These are phyloP conservation scores for Coemansia sp. DNA, from an alignment of 371 early-diverging fungal species.

Conservation along the genomic window DNA sequence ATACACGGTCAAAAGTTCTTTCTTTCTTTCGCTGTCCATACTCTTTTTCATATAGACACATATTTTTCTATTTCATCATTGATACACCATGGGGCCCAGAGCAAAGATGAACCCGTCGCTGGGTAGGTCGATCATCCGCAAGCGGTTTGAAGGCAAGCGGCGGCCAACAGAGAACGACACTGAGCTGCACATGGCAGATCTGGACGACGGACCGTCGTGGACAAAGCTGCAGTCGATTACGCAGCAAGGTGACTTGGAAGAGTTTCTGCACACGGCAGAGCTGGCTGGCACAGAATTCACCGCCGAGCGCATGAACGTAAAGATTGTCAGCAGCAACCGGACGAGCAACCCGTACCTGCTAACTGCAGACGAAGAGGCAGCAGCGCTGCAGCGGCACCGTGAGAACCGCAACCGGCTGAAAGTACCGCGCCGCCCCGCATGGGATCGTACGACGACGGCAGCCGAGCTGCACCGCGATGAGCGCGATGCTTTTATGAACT, in stretches of 20 bases:
- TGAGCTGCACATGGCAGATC: conserved; percentile 84
- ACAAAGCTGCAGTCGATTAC: conserved; percentile 92
- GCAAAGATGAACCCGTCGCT: conserved; percentile 55
- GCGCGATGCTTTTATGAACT: conserved; percentile 83
- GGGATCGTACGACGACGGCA: conserved; percentile 84
- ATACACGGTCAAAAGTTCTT: not conserved
- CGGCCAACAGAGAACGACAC: conserved; percentile 68
- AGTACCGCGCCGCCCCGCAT: conserved; percentile 86
- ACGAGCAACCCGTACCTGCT: conserved; percentile 73
- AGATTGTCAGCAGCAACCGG: conserved; percentile 73
- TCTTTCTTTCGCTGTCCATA: not conserved
- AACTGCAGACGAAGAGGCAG: conserved; percentile 72
- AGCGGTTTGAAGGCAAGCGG: conserved; percentile 83
- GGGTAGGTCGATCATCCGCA: conserved; percentile 89
- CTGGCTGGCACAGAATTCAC: conserved; percentile 95
- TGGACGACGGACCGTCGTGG: conserved; percentile 81
- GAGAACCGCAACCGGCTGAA: conserved; percentile 69
- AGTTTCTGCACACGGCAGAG: conserved; percentile 91
- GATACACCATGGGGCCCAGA: conserved; percentile 11
- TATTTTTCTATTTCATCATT: conserved; percentile 1
- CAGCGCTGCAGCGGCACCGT: conserved; percentile 71
- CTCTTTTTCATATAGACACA: not conserved
- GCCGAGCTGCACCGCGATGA: conserved; percentile 80
- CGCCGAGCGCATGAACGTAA: conserved; percentile 86
- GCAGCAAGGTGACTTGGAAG: conserved; percentile 94